These are phyloP conservation scores for Schoenoplectus triqueter DNA, from an alignment of 202 grass and related monocot species.

Conservation along the genomic window DNA sequence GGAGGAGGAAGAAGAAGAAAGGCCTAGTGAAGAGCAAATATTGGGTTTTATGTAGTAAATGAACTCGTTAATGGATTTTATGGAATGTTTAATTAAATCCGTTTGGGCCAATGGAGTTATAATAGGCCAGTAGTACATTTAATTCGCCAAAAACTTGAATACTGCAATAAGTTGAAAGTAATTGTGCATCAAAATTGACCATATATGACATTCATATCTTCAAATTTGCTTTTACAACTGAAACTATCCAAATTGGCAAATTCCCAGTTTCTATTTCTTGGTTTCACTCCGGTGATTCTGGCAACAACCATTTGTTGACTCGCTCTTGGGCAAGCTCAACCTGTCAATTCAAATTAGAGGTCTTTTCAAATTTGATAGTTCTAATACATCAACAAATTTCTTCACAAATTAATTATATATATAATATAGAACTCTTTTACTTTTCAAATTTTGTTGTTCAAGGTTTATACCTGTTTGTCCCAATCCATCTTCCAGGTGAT, in stretches of 20 bases:
- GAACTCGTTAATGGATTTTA: not conserved
- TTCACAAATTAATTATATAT: not conserved
- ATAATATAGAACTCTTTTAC: not conserved
- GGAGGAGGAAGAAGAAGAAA: not conserved
- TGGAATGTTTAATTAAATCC: not conserved
- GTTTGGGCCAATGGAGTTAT: not conserved
- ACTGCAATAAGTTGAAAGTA: too few relatives aligned
- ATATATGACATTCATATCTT: not conserved
- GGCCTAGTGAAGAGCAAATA: not conserved
- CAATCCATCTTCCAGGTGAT: slow-evolving; percentile 46
- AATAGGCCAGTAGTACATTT: not conserved
- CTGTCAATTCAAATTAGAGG: slow-evolving; percentile 42
- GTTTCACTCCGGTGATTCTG: slow-evolving; percentile 24
- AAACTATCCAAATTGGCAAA: not conserved
- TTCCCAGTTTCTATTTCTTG: not conserved
- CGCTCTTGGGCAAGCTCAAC: slow-evolving; percentile 69
- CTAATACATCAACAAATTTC: not conserved
- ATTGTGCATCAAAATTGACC: not conserved
- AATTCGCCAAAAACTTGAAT: not conserved
- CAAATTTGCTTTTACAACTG: not conserved
- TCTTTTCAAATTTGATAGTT: not conserved
- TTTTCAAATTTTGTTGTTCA: not conserved
- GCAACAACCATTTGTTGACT: slow-evolving; percentile 56
- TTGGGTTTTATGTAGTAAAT: not conserved
- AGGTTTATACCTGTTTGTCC: slow-evolving; percentile 36